Evolutionary conservation across 2,329 filamentous ascomycete species (phyloP).

Genomic region (Colletotrichum lentis): DNA sequence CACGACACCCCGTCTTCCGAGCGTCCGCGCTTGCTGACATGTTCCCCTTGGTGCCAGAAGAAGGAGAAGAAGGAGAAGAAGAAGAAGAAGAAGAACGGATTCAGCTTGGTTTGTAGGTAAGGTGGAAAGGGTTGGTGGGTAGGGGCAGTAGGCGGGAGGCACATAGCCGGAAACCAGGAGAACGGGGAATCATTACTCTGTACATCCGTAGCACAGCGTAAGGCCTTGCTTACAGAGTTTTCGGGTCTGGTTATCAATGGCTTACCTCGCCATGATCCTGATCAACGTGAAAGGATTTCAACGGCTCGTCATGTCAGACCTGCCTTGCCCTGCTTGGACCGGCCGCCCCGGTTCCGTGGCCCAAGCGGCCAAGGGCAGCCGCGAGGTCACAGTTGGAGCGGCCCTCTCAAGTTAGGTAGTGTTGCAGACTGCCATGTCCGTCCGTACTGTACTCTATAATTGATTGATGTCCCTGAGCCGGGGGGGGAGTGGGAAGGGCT

Average conservation of each 20-base stretch:
- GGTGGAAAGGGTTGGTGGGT: background rate
- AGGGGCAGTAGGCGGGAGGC: background rate
- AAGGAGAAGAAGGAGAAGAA: background rate
- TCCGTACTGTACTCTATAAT: background rate
- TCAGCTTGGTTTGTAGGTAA: background rate
- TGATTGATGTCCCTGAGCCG: background rate
- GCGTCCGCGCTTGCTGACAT: conserved; percentile 7
- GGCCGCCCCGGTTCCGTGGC: conserved; percentile 13
- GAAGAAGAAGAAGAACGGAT: background rate
- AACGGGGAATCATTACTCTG: background rate
- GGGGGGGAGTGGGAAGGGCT: background rate
- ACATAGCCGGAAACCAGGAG: background rate
- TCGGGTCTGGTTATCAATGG: conserved; percentile 14
- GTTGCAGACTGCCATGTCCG: background rate
- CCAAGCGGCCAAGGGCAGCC: background rate
- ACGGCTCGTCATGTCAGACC: conserved; percentile 4
- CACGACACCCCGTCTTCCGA: background rate
- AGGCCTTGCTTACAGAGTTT: conserved; percentile 16
- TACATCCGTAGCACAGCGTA: background rate
- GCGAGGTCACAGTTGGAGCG: conserved; percentile 6
- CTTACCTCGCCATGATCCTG: background rate
- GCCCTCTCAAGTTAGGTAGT: conserved; percentile 11
- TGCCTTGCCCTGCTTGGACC: conserved; percentile 14
- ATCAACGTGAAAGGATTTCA: conserved; percentile 3
- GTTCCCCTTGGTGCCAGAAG: background rate